phyloP scores from a whole-genome alignment of 345 rosid species.

The Salix caprea region DNA sequence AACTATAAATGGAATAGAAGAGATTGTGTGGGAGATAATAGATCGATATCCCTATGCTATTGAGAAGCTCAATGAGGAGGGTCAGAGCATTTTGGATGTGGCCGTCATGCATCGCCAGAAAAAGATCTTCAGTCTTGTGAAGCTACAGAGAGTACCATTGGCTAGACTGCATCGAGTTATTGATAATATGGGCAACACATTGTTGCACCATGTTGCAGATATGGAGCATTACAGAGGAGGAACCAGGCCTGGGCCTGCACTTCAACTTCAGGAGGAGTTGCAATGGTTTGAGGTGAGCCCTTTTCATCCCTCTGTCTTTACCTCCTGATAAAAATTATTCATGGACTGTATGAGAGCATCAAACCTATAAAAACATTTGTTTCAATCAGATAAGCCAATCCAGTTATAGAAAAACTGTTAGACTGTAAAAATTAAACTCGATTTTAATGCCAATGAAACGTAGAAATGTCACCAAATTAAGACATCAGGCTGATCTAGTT shows the following conservation, averaged over 20 bases:
- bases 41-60: conserved; percentile 10
- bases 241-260: no score
- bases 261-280: no score
- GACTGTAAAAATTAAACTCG: conserved; percentile 9
- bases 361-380: no score
- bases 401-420: no score
- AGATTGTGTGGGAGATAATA: conserved; percentile 11
- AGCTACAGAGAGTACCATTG: no score
- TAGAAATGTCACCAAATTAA: no score
- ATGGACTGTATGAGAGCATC: no score
- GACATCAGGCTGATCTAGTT: no score
- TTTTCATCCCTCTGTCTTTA: conserved; percentile 6
- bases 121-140: no score
- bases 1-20: conserved; percentile 3
- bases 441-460: no score
- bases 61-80: conserved; percentile 1
- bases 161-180: conserved; percentile 4
- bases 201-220: conserved; percentile 22
- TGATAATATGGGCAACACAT: conserved; percentile 19
- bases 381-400: no score
- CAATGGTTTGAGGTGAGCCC: no score
- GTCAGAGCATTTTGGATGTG: conserved; percentile 23
- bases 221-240: not conserved
- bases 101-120: conserved; percentile 8
- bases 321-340: conserved; percentile 1